These are phyloP conservation scores for Volvariella surrecta DNA, from an alignment of 1,284 basidiomycete species.

Conservation along the genomic window DNA sequence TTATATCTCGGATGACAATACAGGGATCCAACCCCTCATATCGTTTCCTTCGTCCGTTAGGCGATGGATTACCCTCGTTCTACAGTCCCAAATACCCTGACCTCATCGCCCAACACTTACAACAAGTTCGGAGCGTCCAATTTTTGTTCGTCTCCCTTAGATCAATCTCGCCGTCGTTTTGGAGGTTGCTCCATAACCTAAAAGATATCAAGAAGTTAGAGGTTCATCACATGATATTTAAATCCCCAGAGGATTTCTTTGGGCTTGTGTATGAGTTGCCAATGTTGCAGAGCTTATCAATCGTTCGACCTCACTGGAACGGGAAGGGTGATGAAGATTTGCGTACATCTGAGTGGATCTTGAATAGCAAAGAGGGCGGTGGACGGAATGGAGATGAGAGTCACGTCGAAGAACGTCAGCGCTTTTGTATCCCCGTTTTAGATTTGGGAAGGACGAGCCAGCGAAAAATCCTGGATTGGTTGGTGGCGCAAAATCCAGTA, in stretches of 20 bases:
- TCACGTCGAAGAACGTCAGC: slow-evolving; percentile 7
- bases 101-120: slow-evolving; percentile 9
- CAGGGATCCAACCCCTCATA: slow-evolving; percentile 2
- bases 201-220: slow-evolving; percentile 17
- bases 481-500: slow-evolving; percentile 15
- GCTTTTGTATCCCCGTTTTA: slow-evolving; percentile 14
- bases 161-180: slow-evolving; percentile 18
- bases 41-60: no score
- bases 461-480: slow-evolving; percentile 15
- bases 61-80: slow-evolving; percentile 6
- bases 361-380: slow-evolving; percentile 7
- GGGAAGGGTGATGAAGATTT: neutral
- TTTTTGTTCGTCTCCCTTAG: slow-evolving; percentile 17
- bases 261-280: slow-evolving; percentile 18
- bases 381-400: slow-evolving; percentile 3
- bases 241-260: slow-evolving; percentile 17
- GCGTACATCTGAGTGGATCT: no score
- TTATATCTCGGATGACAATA: slow-evolving; percentile 13
- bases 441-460: slow-evolving; percentile 14
- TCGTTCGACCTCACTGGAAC: slow-evolving; percentile 14
- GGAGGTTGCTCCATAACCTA: slow-evolving; percentile 16
- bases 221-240: slow-evolving; percentile 15
- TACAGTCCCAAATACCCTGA: slow-evolving; percentile 10
- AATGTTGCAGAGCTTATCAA: slow-evolving; percentile 15
- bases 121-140: slow-evolving; percentile 15